Percentiles rank a stretch among this genome's conserved stretches.
These are phyloP conservation scores for Abelmoschus esculentus DNA, from an alignment of 345 rosid genomes.

Conservation along the genomic window DNA sequence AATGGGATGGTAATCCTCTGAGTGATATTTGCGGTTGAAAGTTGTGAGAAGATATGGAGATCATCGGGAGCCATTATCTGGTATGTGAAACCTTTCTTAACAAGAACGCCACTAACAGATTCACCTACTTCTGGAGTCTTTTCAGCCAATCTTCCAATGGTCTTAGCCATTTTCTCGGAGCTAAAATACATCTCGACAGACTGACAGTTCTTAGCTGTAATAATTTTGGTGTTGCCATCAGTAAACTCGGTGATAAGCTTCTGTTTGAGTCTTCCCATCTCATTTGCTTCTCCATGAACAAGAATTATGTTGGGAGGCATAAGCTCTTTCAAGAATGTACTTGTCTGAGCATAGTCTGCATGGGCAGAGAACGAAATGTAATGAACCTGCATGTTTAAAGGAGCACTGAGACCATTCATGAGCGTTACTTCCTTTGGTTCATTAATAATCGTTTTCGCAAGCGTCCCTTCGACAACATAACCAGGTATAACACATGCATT, in stretches of 20 bases:
- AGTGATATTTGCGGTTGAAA: conserved; percentile 69
- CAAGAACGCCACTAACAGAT: conserved; percentile 69
- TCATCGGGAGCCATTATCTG: conserved; percentile 98
- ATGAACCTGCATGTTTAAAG: conserved; percentile 87
- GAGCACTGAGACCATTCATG: conserved; percentile 85
- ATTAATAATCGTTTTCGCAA: conserved; percentile 74
- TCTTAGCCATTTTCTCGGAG: conserved; percentile 90
- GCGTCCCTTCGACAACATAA: conserved; percentile 77
- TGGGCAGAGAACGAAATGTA: conserved; percentile 93
- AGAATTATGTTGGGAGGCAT: conserved; percentile 93
- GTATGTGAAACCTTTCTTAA: conserved; percentile 87
- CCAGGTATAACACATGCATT: conserved; percentile 84
- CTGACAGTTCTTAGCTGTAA: conserved; percentile 89
- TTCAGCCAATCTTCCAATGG: conserved; percentile 77
- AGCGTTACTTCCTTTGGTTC: conserved; percentile 92
- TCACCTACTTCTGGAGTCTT: conserved; percentile 75
- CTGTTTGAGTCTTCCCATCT: conserved; percentile 92
- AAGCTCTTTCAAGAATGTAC: conserved; percentile 82
- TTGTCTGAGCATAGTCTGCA: conserved; percentile 93
- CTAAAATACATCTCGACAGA: conserved; percentile 76
- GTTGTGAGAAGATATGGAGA: conserved; percentile 91
- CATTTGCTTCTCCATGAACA: conserved; percentile 88
- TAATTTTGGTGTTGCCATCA: conserved; percentile 69
- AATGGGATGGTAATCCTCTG: conserved; percentile 82
- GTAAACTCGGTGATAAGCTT: conserved; percentile 70